Evolutionary conservation across 306 rosid genomes (phyloP).

Genomic region (Citrullus mucosospermus): DNA sequence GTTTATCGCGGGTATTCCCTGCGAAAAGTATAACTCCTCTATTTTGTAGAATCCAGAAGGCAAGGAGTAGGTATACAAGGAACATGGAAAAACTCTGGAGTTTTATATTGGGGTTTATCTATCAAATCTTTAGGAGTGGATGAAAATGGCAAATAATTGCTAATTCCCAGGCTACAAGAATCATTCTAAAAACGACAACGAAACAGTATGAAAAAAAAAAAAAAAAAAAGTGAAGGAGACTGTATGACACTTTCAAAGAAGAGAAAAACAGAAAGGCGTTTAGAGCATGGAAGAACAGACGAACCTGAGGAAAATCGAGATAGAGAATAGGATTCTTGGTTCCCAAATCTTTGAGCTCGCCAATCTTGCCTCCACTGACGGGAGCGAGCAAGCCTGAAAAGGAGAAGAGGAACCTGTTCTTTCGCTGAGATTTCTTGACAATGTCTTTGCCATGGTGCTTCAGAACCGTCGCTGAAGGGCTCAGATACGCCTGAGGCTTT

Average conservation of each 20-base stretch:
- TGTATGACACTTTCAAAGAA: neutral
- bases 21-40: neutral
- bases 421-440: slow-evolving; percentile 73
- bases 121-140: too few relatives aligned
- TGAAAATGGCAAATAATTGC: neutral
- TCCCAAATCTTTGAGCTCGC: slow-evolving; percentile 78
- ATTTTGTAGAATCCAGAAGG: neutral
- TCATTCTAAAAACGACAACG: neutral
- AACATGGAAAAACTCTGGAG: neutral
- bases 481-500: slow-evolving; percentile 19
- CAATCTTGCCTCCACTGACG: slow-evolving; percentile 62
- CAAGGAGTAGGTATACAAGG: neutral
- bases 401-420: slow-evolving; percentile 72
- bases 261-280: neutral
- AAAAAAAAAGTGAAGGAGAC: neutral
- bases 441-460: slow-evolving; percentile 85
- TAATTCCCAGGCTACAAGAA: neutral
- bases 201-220: neutral
- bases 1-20: neutral
- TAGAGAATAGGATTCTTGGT: slow-evolving; percentile 78
- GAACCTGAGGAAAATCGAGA: slow-evolving; percentile 79
- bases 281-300: neutral
- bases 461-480: slow-evolving; percentile 47
- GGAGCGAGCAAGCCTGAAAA: slow-evolving; percentile 78
- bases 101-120: neutral